These are phyloP conservation scores for Ogataea philodendri DNA, from an alignment of 805 yeast species.

Conservation along the genomic window DNA sequence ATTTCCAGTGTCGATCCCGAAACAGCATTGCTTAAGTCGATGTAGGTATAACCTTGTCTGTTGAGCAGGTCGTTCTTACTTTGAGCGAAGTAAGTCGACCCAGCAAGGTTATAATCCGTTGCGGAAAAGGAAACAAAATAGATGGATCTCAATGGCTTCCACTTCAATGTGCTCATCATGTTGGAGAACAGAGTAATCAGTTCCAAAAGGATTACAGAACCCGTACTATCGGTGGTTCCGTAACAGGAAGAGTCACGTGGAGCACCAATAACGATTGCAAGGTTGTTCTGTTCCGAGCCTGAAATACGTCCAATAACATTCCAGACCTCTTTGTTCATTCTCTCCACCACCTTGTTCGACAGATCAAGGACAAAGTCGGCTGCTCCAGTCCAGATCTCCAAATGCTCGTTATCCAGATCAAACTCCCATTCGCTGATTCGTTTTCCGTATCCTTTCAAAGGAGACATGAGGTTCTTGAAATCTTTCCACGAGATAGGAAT, in stretches of 20 bases:
- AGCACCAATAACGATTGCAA: constrained; percentile 77
- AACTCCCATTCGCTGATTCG: constrained; percentile 37
- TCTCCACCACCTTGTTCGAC: constrained; percentile 40
- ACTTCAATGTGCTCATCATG: constrained; percentile 59
- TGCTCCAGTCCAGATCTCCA: constrained; percentile 47
- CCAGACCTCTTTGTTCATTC: constrained; percentile 66
- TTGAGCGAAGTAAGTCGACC: constrained; percentile 77
- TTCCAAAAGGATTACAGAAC: constrained; percentile 70
- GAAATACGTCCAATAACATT: constrained; percentile 73
- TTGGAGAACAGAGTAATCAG: constrained; percentile 65
- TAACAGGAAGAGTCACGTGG: constrained; percentile 65
- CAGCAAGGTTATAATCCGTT: constrained; percentile 75
- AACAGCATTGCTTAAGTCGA: constrained; percentile 70
- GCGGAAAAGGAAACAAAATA: constrained; percentile 86
- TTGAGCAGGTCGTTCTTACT: constrained; percentile 49
- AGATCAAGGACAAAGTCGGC: constrained; percentile 27
- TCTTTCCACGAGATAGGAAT: constrained; percentile 77
- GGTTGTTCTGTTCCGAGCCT: constrained; percentile 77
- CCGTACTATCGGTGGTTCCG: constrained; percentile 78
- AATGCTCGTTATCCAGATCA: constrained; percentile 21
- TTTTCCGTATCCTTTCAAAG: constrained; percentile 39
- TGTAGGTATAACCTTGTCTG: constrained; percentile 62
- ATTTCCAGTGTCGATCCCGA: constrained; percentile 52
- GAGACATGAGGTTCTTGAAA: constrained; percentile 44
- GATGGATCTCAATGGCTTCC: constrained; percentile 83